Evolutionary conservation across 1,284 basidiomycete species (phyloP).

Genomic region (Apiotrichum laibachii): DNA sequence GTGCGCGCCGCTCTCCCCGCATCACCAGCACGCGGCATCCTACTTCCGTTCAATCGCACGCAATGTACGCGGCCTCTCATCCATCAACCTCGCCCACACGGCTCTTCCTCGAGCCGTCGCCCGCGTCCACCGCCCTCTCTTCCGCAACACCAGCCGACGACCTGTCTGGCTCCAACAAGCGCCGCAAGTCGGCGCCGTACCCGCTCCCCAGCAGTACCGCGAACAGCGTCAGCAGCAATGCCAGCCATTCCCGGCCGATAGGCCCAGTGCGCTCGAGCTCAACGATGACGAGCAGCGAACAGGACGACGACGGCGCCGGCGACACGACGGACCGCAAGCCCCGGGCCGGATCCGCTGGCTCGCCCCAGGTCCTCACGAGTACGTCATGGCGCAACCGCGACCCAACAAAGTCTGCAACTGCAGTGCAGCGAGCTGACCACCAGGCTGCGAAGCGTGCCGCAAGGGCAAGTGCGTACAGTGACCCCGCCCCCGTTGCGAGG

Average conservation of each 20-base stretch:
- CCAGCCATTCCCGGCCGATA: background rate
- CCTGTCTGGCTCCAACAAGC: background rate
- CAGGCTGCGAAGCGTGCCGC: conserved; percentile 37
- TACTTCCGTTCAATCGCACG: too few species aligned
- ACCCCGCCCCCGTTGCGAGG: background rate
- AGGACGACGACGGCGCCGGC: background rate
- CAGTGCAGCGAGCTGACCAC: background rate
- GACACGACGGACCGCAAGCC: conserved; percentile 1
- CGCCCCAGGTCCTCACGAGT: conserved; percentile 11
- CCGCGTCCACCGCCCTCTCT: background rate
- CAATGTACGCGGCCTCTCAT: too few species aligned
- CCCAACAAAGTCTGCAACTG: background rate
- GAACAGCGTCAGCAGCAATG: background rate
- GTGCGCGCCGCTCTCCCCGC: too few species aligned
- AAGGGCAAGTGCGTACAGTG: conserved; percentile 33
- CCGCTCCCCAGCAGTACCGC: background rate
- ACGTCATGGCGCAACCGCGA: background rate
- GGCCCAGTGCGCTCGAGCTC: background rate
- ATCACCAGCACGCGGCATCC: too few species aligned
- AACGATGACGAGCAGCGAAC: background rate
- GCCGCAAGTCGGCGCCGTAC: background rate
- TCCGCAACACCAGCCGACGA: background rate
- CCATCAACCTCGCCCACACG: background rate
- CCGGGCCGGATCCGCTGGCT: background rate
- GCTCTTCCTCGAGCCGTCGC: background rate